Evolutionary conservation across 345 rosid genomes (phyloP).

Genomic region (Sonneratia alba): DNA sequence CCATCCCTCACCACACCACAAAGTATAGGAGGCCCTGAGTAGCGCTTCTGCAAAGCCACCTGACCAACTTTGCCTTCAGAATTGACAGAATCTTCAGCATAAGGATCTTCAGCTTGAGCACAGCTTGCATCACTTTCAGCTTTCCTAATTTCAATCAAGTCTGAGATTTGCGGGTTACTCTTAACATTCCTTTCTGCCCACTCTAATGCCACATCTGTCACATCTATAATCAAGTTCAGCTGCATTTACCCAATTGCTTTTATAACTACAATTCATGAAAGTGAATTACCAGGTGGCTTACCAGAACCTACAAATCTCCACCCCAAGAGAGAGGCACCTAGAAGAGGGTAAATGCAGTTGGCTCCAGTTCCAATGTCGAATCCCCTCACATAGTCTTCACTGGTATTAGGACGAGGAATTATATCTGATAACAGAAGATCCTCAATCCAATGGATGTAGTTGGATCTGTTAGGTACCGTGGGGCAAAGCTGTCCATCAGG

Average conservation of each 20-base stretch:
- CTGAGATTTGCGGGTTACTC: constrained; percentile 56
- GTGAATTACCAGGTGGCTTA: constrained; percentile 12
- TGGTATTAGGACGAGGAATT: constrained; percentile 24
- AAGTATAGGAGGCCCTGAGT: constrained; percentile 45
- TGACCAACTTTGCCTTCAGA: constrained; percentile 16
- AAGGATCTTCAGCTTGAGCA: constrained; percentile 12
- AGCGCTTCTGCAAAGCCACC: constrained; percentile 18
- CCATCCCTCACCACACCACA: constrained; percentile 52
- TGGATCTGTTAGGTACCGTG: constrained; percentile 83
- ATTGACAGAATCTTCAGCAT: constrained; percentile 9
- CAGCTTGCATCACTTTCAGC: constrained; percentile 21
- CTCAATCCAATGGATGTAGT: constrained; percentile 88
- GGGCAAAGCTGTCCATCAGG: constrained; percentile 97
- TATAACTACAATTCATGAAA: background rate
- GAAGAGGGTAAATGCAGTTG: constrained; percentile 88
- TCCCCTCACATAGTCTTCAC: constrained; percentile 43
- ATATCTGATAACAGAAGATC: constrained; percentile 64
- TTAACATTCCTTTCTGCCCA: constrained; percentile 79
- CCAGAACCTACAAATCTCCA: constrained; percentile 89
- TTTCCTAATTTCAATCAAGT: constrained; percentile 60
- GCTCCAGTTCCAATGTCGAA: constrained; percentile 97
- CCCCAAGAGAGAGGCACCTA: constrained; percentile 70
- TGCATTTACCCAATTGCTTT: constrained; percentile 2
- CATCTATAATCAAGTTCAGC: constrained; percentile 40
- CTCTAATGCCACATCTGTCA: constrained; percentile 71